These are phyloP conservation scores for Flaveria floridana DNA, from an alignment of 140 eudicot genomes.

Conservation along the genomic window DNA sequence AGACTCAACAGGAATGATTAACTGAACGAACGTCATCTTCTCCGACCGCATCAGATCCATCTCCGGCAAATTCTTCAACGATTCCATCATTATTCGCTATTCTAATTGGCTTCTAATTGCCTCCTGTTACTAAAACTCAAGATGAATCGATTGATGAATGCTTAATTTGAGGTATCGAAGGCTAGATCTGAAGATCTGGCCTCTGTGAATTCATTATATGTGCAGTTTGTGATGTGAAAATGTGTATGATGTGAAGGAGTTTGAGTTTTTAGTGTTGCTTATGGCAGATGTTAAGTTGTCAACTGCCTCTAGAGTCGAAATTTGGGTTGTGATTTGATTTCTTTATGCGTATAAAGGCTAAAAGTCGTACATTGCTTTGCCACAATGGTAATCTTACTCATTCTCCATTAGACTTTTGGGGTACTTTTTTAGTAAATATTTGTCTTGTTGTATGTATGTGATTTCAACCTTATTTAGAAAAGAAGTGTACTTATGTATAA, in stretches of 20 bases:
- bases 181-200: conserved; percentile 46
- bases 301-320: conserved; percentile 32
- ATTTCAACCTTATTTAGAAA: too few relatives aligned
- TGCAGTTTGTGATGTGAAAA: conserved; percentile 25
- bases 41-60: conserved; percentile 99
- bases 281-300: conserved; percentile 30
- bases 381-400: conserved; percentile 19
- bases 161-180: neutral
- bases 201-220: conserved; percentile 31
- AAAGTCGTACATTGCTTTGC: conserved; percentile 31
- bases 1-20: conserved; percentile 87
- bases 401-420: too few relatives aligned
- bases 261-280: neutral
- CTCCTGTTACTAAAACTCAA: conserved; percentile 19
- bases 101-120: neutral
- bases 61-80: conserved; percentile 58
- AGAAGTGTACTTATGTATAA: too few relatives aligned
- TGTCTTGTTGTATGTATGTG: too few relatives aligned
- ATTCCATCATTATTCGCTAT: conserved; percentile 56
- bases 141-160: neutral
- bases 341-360: conserved; percentile 7
- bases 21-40: conserved; percentile 83
- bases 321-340: neutral
- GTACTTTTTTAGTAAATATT: too few relatives aligned
- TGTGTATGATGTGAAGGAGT: conserved; percentile 24